phyloP scores from a whole-genome alignment of 2,329 filamentous ascomycete genomes.

The Sporothrix curviconia region DNA sequence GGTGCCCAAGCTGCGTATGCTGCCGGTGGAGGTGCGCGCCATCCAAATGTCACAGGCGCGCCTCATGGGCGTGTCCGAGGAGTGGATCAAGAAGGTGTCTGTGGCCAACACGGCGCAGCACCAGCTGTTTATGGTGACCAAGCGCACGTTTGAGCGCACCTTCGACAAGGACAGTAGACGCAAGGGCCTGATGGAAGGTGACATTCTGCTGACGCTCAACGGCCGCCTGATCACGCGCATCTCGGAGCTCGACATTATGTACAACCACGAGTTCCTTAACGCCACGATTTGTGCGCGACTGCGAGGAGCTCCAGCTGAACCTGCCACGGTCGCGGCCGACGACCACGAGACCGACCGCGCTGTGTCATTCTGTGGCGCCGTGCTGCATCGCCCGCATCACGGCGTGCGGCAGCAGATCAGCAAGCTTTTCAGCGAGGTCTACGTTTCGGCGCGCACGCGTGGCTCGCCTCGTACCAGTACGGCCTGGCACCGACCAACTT shows the following conservation, averaged over 20 bases:
- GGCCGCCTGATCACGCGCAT: conserved; percentile 88
- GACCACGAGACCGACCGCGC: conserved; percentile 90
- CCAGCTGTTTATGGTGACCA: conserved; percentile 92
- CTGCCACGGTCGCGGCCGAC: conserved; percentile 79
- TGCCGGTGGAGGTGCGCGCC: conserved; percentile 89
- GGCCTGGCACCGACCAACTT: conserved; percentile 95
- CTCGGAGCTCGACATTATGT: conserved; percentile 93
- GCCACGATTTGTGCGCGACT: conserved; percentile 81
- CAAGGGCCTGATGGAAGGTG: conserved; percentile 71
- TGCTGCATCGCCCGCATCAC: conserved; percentile 88
- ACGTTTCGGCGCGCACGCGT: conserved; percentile 79
- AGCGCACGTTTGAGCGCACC: conserved; percentile 63
- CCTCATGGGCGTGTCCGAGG: conserved; percentile 93
- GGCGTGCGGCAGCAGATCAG: conserved; percentile 96
- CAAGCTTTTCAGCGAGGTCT: conserved; percentile 92
- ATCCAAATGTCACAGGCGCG: conserved; percentile 96
- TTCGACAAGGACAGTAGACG: conserved; percentile 27
- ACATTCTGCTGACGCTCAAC: conserved; percentile 87
- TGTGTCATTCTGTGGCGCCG: conserved; percentile 89
- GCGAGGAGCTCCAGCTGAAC: conserved; percentile 67
- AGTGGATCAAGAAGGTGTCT: conserved; percentile 90
- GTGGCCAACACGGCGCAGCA: conserved; percentile 85
- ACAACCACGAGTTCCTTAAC: conserved; percentile 74
- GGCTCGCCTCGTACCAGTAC: conserved; percentile 85
- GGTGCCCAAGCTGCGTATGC: conserved; percentile 75